Evolutionary conservation across 305 asterid species (phyloP).

Genomic region (Plantago coronopus): DNA sequence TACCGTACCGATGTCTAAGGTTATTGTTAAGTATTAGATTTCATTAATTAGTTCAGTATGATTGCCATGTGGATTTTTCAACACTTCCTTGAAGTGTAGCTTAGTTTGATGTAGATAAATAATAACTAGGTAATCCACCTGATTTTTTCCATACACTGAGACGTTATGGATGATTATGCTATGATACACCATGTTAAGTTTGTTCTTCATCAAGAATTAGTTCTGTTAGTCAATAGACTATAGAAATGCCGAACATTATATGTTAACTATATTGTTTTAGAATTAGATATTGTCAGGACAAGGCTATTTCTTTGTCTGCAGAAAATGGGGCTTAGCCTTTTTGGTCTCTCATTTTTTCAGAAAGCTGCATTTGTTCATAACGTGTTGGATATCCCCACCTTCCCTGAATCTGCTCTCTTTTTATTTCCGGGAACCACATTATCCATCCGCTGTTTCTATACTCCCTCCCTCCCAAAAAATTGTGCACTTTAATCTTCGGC

Average conservation of each 20-base stretch:
- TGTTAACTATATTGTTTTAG: not conserved
- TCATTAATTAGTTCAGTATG: not conserved
- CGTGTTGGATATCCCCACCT: not conserved
- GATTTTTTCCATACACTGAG: no score
- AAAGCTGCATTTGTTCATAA: not conserved
- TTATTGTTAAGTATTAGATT: not conserved
- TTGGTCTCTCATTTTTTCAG: no score
- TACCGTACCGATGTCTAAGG: not conserved
- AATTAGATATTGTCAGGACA: no score
- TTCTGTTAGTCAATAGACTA: conserved; percentile 13
- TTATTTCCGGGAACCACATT: not conserved
- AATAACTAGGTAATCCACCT: not conserved
- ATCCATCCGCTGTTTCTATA: not conserved
- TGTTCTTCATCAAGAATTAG: not conserved
- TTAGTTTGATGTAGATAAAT: not conserved
- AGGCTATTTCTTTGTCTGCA: no score
- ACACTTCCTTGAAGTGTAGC: not conserved
- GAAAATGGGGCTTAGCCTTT: no score
- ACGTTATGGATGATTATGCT: not conserved
- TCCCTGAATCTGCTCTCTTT: not conserved
- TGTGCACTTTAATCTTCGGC: no score
- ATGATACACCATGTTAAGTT: no score
- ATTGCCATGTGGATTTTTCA: no score
- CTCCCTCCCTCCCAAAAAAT: no score
- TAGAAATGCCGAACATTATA: conserved; percentile 8